These are phyloP conservation scores for Leccinellum albellum DNA, from an alignment of 768 basidiomycete genomes.

Conservation along the genomic window DNA sequence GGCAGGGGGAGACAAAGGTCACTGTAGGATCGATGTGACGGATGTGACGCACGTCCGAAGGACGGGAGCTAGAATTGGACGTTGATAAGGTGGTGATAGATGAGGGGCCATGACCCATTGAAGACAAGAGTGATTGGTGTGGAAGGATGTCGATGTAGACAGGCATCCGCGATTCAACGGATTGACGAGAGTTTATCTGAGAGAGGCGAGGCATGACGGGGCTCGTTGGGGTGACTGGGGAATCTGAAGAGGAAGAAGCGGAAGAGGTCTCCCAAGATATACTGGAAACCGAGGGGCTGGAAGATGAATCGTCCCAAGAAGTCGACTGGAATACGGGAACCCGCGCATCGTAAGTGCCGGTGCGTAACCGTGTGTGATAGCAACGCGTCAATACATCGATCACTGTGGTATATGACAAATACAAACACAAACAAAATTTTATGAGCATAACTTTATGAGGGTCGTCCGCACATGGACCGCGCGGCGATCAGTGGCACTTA, in stretches of 20 bases:
- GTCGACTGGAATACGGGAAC: conserved; percentile 13
- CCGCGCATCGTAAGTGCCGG: conserved; percentile 20
- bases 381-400: conserved; percentile 34
- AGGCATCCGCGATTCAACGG: conserved; percentile 26
- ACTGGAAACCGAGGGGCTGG: conserved; percentile 17
- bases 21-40: conserved; percentile 63
- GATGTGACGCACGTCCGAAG: conserved; percentile 42
- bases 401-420: conserved; percentile 31
- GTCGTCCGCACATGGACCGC: conserved; percentile 27
- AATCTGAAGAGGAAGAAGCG: conserved; percentile 16
- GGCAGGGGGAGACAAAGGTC: conserved; percentile 51
- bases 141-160: conserved; percentile 34
- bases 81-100: background rate
- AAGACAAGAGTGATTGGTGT: conserved; percentile 10
- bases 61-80: background rate
- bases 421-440: conserved; percentile 26
- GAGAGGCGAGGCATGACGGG: conserved; percentile 20
- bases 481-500: conserved; percentile 37
- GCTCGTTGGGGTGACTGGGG: conserved; percentile 13
- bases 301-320: conserved; percentile 9
- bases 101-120: background rate
- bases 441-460: conserved; percentile 15
- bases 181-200: conserved; percentile 21
- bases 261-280: conserved; percentile 28
- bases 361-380: conserved; percentile 26